phyloP scores from a whole-genome alignment of 2,329 filamentous ascomycete species.

The Polytolypa hystricis region DNA sequence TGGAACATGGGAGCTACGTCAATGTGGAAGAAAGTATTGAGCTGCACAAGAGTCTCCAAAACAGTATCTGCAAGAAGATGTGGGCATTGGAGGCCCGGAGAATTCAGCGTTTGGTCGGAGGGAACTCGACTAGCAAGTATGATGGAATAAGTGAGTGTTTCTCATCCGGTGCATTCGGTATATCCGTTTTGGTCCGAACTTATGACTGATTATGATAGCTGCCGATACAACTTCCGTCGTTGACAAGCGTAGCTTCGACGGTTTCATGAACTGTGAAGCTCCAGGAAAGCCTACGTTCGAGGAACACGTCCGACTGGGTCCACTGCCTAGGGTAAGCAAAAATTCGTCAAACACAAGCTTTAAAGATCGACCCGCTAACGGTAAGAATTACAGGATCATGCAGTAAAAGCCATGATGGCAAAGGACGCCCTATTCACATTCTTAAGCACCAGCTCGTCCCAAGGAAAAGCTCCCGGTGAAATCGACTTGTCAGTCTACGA shows the following conservation, averaged over 20 bases:
- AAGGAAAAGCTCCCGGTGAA: constrained; percentile 1
- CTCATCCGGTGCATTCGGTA: background rate
- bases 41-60: constrained; percentile 26
- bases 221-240: constrained; percentile 18
- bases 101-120: constrained; percentile 29
- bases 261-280: constrained; percentile 32
- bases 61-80: constrained; percentile 32
- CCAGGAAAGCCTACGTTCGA: constrained; percentile 25
- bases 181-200: background rate
- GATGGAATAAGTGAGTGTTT: constrained; percentile 25
- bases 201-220: constrained; percentile 16
- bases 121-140: constrained; percentile 24
- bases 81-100: constrained; percentile 33
- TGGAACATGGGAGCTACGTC: constrained; percentile 33
- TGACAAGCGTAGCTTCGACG: constrained; percentile 28
- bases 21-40: constrained; percentile 34
- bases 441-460: constrained; percentile 16
- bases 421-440: constrained; percentile 27
- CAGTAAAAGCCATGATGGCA: constrained; percentile 24
- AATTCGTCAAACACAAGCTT: background rate
- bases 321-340: constrained; percentile 26
- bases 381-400: constrained; percentile 22
- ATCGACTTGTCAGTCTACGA: constrained; percentile 1
- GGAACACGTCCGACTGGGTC: constrained; percentile 27
- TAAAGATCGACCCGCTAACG: background rate